Percentiles rank a stretch among this genome's conserved stretches.
phyloP scores from a whole-genome alignment of 345 rosid species.

The Camelina sativa region DNA sequence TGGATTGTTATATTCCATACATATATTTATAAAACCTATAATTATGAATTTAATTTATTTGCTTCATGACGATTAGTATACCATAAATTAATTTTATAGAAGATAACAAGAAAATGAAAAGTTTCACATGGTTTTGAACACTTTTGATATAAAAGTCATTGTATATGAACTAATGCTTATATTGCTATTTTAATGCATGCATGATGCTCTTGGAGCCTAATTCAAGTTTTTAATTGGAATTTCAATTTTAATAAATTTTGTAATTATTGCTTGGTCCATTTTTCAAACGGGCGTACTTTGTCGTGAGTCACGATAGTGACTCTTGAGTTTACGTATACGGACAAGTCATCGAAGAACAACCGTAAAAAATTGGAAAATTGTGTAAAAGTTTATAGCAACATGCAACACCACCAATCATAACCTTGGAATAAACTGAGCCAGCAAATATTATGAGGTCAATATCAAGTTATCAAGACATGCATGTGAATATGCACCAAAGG shows the following conservation, averaged over 20 bases:
- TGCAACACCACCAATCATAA: background rate
- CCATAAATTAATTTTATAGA: background rate
- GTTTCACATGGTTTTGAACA: background rate
- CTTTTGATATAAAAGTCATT: background rate
- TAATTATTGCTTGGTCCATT: background rate
- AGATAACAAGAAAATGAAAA: background rate
- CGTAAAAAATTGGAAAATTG: slow-evolving; percentile 16
- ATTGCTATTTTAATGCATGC: background rate
- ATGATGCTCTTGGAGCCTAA: slow-evolving; percentile 4
- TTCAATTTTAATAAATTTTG: background rate
- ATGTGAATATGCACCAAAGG: background rate
- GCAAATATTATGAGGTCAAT: background rate
- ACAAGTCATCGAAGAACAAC: slow-evolving; percentile 19
- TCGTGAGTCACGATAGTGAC: slow-evolving; percentile 10
- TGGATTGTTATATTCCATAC: background rate
- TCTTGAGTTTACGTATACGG: slow-evolving; percentile 26
- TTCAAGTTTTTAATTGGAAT: slow-evolving; percentile 8
- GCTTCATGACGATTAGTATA: background rate
- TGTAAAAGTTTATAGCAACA: slow-evolving; percentile 12
- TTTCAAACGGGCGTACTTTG: slow-evolving; percentile 35
- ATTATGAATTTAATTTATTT: background rate
- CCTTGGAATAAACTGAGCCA: background rate
- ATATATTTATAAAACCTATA: background rate
- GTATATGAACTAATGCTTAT: background rate
- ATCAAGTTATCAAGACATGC: background rate